These are phyloP conservation scores for Blechomonas ayalai DNA, from an alignment of 208 protist genomes.

Conservation along the genomic window DNA sequence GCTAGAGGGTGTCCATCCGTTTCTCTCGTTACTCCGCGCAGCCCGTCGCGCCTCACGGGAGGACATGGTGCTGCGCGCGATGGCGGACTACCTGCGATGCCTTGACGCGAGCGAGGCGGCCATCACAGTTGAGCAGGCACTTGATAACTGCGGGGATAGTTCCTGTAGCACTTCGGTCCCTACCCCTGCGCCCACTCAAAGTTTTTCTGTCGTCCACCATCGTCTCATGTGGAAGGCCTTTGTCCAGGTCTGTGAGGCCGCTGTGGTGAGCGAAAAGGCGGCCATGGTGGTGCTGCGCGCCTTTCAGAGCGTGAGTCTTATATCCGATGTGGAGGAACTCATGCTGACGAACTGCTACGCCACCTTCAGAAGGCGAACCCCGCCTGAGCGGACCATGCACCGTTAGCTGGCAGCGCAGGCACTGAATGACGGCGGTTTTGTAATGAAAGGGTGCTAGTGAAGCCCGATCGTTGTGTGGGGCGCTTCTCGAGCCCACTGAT, in stretches of 20 bases:
- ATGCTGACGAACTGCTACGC: slow-evolving; percentile 30
- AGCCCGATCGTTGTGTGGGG: too few relatives aligned
- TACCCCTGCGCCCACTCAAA: not conserved
- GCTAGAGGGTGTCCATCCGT: slow-evolving; percentile 51
- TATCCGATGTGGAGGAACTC: slow-evolving; percentile 70
- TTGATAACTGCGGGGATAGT: not conserved
- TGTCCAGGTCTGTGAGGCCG: slow-evolving; percentile 19
- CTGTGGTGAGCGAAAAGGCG: slow-evolving; percentile 17
- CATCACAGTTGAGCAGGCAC: not conserved
- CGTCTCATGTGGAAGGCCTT: slow-evolving; percentile 42
- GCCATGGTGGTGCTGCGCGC: slow-evolving; percentile 20
- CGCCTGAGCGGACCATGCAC: not conserved
- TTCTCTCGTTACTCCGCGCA: slow-evolving; percentile 54
- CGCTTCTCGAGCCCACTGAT: too few relatives aligned
- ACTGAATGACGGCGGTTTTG: too few relatives aligned
- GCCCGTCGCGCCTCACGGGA: slow-evolving; percentile 23
- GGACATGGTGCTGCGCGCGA: slow-evolving; percentile 25
- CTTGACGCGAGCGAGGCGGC: slow-evolving; percentile 3
- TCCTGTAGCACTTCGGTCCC: not conserved
- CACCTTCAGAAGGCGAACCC: not conserved
- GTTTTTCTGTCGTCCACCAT: slow-evolving; percentile 34
- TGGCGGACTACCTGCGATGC: slow-evolving; percentile 37
- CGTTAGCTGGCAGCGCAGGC: not conserved
- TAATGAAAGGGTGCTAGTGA: too few relatives aligned
- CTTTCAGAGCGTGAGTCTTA: slow-evolving; percentile 17